These are phyloP conservation scores for Rhodotorula diobovata DNA, from an alignment of 768 basidiomycete genomes.

Conservation along the genomic window DNA sequence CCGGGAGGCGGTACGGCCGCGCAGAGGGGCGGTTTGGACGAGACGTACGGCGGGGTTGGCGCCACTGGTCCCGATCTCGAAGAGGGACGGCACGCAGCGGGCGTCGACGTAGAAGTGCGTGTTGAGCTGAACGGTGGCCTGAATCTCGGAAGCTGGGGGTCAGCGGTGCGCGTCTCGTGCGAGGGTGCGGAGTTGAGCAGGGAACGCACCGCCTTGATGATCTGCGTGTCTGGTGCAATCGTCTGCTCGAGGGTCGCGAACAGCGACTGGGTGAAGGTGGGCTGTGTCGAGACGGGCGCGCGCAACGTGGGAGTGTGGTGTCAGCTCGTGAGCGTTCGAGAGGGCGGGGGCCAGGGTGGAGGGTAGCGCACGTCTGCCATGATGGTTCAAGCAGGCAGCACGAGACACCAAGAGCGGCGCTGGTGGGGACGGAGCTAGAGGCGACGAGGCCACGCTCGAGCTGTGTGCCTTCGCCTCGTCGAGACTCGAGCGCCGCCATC, in stretches of 20 bases:
- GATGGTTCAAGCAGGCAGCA: background rate
- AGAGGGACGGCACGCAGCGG: constrained; percentile 82
- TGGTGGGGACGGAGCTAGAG: background rate
- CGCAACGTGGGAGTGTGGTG: background rate
- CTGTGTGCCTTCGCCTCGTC: background rate
- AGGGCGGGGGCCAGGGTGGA: background rate
- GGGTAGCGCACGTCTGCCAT: constrained; percentile 30
- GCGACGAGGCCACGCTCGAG: background rate
- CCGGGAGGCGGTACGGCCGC: background rate
- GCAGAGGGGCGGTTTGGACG: background rate
- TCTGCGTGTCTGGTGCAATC: constrained; percentile 77
- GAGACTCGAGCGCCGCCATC: too few species aligned
- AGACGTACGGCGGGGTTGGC: constrained; percentile 73
- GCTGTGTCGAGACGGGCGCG: constrained; percentile 44
- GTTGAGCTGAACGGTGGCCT: constrained; percentile 90
- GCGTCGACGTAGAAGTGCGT: constrained; percentile 88
- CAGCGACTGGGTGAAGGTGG: constrained; percentile 66
- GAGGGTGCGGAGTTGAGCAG: constrained; percentile 13
- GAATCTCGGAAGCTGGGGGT: background rate
- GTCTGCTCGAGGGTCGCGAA: constrained; percentile 81
- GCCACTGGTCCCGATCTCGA: constrained; percentile 75
- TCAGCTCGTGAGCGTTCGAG: background rate
- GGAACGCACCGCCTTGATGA: constrained; percentile 78
- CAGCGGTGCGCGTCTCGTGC: background rate
- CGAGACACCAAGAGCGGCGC: background rate